Evolutionary conservation across 345 rosid species (phyloP).

Genomic region (Hibiscus mutabilis): DNA sequence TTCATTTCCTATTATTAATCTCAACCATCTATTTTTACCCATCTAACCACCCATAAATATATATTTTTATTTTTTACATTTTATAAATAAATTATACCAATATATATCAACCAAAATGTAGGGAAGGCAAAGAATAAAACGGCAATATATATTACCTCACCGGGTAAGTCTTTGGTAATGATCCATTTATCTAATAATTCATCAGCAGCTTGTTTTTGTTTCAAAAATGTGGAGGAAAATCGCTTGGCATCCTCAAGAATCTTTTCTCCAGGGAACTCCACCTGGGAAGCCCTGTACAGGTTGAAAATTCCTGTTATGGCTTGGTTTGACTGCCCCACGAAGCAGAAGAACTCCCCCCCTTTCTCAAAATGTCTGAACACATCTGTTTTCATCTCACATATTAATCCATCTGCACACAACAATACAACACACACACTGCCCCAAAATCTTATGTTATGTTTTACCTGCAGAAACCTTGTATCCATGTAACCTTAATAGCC

Average conservation of each 20-base stretch:
- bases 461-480: slow-evolving; percentile 74
- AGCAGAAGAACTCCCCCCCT: slow-evolving; percentile 66
- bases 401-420: background rate
- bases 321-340: slow-evolving; percentile 75
- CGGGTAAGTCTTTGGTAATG: slow-evolving; percentile 81
- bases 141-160: slow-evolving; percentile 51
- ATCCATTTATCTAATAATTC: slow-evolving; percentile 86
- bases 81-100: no score
- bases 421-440: no score
- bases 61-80: no score
- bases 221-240: slow-evolving; percentile 42
- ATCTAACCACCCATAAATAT: no score
- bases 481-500: slow-evolving; percentile 71
- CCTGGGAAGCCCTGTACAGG: slow-evolving; percentile 75
- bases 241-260: slow-evolving; percentile 60
- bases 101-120: background rate
- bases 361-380: slow-evolving; percentile 69
- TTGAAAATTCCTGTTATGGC: slow-evolving; percentile 90
- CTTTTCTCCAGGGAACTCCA: slow-evolving; percentile 58
- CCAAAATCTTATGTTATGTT: background rate
- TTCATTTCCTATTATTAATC: no score
- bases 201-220: slow-evolving; percentile 41
- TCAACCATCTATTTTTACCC: no score
- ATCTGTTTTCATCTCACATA: slow-evolving; percentile 28
- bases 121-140: background rate